Conservation (phyloP, 805 yeast species). For the Lachancea waltii region DNA sequence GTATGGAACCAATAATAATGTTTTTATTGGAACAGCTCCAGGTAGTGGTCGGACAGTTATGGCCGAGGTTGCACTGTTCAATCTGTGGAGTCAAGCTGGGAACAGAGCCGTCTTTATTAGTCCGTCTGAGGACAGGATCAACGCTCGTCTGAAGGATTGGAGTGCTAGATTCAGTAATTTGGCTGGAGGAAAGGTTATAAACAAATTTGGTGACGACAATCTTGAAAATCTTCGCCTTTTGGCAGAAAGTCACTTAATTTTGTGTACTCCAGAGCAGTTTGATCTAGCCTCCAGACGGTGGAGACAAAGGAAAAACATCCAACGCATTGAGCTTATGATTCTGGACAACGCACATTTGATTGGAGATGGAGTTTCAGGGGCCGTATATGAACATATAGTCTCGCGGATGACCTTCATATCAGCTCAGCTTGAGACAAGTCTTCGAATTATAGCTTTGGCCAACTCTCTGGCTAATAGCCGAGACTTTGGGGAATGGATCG, state of each 20-base stretch:
- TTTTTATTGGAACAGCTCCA: slow-evolving; percentile 64
- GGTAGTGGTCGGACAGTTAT: slow-evolving; percentile 69
- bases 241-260: slow-evolving; percentile 55
- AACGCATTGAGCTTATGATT: slow-evolving; percentile 58
- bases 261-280: slow-evolving; percentile 78
- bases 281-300: slow-evolving; percentile 70
- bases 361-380: slow-evolving; percentile 52
- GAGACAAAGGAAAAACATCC: slow-evolving; percentile 70
- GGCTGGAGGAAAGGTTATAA: slow-evolving; percentile 53
- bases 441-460: slow-evolving; percentile 65
- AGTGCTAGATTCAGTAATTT: slow-evolving; percentile 37
- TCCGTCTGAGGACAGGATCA: slow-evolving; percentile 54
- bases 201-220: slow-evolving; percentile 48
- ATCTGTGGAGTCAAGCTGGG: slow-evolving; percentile 62
- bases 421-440: slow-evolving; percentile 49
- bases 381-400: slow-evolving; percentile 60
- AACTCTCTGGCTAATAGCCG: slow-evolving; percentile 66
- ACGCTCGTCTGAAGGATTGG: slow-evolving; percentile 48
- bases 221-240: slow-evolving; percentile 48
- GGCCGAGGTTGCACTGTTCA: slow-evolving; percentile 67
- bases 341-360: slow-evolving; percentile 68
- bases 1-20: slow-evolving; percentile 50
- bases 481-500: slow-evolving; percentile 85
- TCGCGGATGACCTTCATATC: slow-evolving; percentile 68
- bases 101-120: slow-evolving; percentile 71